Evolutionary conservation across 352 stramenopile genomes (phyloP).

Genomic region (Phytophthora constricta): DNA sequence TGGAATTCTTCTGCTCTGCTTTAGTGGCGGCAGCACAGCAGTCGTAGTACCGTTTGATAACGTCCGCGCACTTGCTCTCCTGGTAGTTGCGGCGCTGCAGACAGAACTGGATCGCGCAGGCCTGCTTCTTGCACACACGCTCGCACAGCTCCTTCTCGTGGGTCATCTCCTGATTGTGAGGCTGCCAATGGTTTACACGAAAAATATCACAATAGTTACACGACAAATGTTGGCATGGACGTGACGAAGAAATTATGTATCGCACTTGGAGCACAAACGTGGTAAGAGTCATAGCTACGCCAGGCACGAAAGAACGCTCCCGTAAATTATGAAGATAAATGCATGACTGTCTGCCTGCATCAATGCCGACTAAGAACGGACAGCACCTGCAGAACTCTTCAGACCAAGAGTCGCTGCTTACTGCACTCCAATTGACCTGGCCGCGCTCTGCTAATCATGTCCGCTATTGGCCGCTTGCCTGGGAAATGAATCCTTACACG

Average conservation of each 20-base stretch:
- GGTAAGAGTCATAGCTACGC: neutral
- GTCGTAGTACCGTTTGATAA: slow-evolving; percentile 77
- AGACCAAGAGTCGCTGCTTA: neutral
- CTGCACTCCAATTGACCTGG: too few relatives aligned
- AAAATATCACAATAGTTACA: slow-evolving; percentile 1
- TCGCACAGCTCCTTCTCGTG: slow-evolving; percentile 55
- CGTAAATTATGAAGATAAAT: slow-evolving; percentile 44
- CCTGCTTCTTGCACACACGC: slow-evolving; percentile 70
- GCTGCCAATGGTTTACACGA: slow-evolving; percentile 8
- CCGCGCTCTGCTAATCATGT: neutral
- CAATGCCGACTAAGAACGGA: slow-evolving; percentile 10
- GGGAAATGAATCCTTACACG: slow-evolving; percentile 41
- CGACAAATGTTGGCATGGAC: neutral
- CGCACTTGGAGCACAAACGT: neutral
- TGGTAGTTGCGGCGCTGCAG: slow-evolving; percentile 78
- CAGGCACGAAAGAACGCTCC: slow-evolving; percentile 26
- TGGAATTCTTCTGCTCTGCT: slow-evolving; percentile 27
- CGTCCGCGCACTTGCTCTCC: slow-evolving; percentile 63
- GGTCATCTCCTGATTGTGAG: slow-evolving; percentile 30
- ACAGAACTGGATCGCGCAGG: slow-evolving; percentile 86
- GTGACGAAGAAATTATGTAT: neutral
- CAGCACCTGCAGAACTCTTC: neutral
- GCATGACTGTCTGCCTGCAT: slow-evolving; percentile 23
- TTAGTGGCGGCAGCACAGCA: slow-evolving; percentile 66
- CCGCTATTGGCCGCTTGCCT: slow-evolving; percentile 2